Base-by-base conservation (phyloP, 2,329 filamentous ascomycete genomes). In the Diplodia intermedia region DNA sequence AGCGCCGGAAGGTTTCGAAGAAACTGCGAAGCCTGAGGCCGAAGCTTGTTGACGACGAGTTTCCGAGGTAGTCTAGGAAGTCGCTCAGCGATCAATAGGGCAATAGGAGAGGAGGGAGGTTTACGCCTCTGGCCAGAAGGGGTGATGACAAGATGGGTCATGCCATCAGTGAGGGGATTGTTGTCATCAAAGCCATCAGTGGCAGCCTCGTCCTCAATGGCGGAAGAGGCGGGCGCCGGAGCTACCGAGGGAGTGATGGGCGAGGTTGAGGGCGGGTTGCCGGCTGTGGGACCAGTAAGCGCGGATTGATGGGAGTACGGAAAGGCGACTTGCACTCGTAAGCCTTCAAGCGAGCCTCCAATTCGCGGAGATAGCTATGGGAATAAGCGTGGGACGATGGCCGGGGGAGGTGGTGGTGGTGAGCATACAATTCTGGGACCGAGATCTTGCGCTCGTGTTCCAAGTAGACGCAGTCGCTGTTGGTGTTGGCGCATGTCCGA, bases 41-140 rank as follows among this genome's bases (percentile, higher is more conserved):
- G 18, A 72, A 68, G 29, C 71, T 72, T 11, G 72, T 72, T 2
- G 73, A 74, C 3, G 73, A 74, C 9, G 72, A 74, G 38, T 71
- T 71, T 15, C 73, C 73, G 7, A 75, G 69, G 53, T 74, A 75
- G 49, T 74, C 72, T 70, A 31, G 23, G 29, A 2, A 36, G 1
- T 9, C 4, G 12, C 12, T 66, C 26, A 62, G 50, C 11, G 8
- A 15, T 40, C 29, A 43, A 9, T 11, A 9, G 4, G 23, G 8
- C 7, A 3, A 5, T 15, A 3, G 31, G 18, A 12, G 49, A 15
- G 29, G 9, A 5, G 15, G 23, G n/a, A 1, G 1, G 9, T 38
- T 55, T 60, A 68, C 67, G 67, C 53, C 61, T 31, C 40, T 68
- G 67, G 38, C 67, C 67, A 5, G 67, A 68, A 20, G 67, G 67